These are phyloP conservation scores for Hymenochaete sp. DNA, from an alignment of 1,284 basidiomycete genomes.

Conservation along the genomic window DNA sequence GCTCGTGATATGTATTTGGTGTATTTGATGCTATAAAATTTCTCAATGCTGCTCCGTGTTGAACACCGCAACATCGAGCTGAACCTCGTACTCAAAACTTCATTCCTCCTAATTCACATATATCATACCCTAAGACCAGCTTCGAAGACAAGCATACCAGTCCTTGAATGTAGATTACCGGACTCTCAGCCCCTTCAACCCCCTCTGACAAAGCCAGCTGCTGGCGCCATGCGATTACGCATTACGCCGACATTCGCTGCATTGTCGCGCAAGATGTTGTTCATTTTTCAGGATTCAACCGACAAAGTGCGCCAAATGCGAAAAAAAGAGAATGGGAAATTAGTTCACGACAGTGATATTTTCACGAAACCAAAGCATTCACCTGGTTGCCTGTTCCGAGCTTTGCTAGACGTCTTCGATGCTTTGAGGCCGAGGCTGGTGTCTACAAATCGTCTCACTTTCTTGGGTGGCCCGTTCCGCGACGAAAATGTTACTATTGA, in stretches of 20 bases:
- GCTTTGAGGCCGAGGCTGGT: conserved; percentile 1
- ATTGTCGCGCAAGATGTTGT: no score
- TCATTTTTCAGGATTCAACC: no score
- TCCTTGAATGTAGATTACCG: background rate
- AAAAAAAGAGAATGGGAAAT: background rate
- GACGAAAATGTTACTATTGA: background rate
- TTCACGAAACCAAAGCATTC: background rate
- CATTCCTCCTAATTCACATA: background rate
- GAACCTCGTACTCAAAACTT: no score
- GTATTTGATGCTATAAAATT: background rate
- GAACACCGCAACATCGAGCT: no score
- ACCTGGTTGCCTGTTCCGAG: conserved; percentile 17
- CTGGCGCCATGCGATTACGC: conserved; percentile 11
- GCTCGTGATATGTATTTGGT: no score
- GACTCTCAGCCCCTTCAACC: background rate
- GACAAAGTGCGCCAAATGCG: no score
- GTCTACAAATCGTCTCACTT: conserved; percentile 10
- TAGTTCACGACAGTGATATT: background rate
- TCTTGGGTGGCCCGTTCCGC: conserved; percentile 9
- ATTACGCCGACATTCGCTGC: conserved; percentile 14
- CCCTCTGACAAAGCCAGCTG: conserved; percentile 9
- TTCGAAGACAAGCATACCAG: background rate
- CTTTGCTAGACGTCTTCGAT: background rate
- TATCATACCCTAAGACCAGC: background rate
- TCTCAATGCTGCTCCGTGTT: background rate